Base-by-base conservation (phyloP, 208 protist genomes). In the Trypanosoma platydactyli region DNA sequence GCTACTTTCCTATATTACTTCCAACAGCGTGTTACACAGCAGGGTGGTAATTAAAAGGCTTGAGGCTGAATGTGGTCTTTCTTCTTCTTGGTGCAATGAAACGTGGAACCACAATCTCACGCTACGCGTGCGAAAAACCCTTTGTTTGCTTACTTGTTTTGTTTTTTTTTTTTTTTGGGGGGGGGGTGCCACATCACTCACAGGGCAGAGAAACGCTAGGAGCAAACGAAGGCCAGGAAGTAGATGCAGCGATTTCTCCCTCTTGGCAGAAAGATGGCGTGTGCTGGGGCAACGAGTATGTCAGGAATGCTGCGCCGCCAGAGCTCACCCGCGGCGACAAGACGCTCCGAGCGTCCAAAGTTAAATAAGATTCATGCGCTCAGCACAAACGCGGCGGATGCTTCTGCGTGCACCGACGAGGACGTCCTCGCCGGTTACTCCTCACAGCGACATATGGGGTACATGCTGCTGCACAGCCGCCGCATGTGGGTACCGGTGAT, bases 381-480 rank as follows among this genome's bases (percentile, higher is more conserved):
- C 13, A 89, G 83, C 58, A 64, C 67, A 27, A 81, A 86, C 62
- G 88, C 71, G n/a, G 60, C 64, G 2, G 83, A 89, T 71, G 86
- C 86, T 29, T 78, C 81, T 16, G 81, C 81, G 30, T 85, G 80
- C 56, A 69, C 77, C 0, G 73, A 60, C 20, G 71, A 45, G 15
- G 82, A 89, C 62, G 81, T 89, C 35, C 70, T 92, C 54, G 76
- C 83, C 1, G 71, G 72, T 50, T 92, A 84, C 81, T 88, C 84
- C 12, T 54, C 65, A 16, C 13, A 53, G 3, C 24, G 57, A 15
- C 83, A 92, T 64, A 83, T 59, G 44, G 76, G 68, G 29, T 92
- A 88, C 68, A 69, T 89, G 16, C 27, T 77, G 40, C 49, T 89
- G 33, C 86, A 92, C 73, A 74, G 80, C 38, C 83, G 86, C 6